Base-by-base conservation (phyloP, 495 filamentous ascomycete species). In the Bryoglossum gracile region DNA sequence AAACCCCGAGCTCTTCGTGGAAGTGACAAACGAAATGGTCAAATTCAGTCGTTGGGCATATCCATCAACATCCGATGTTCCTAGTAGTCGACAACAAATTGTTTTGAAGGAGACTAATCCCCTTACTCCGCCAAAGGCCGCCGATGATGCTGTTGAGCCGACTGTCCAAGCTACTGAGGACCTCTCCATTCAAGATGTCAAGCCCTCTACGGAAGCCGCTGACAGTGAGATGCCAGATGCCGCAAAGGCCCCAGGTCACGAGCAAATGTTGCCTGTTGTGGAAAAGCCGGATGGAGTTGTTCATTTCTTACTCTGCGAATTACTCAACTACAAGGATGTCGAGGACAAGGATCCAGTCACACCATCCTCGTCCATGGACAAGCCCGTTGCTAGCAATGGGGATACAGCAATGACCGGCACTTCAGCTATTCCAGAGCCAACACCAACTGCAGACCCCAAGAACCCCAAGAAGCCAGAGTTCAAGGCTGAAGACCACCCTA, bases 241-340 rank as follows among this genome's bases (percentile, higher is more conserved):
- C 55, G 67, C 75, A 13, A 86, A 85, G 59, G 54, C 70, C 16
- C 67, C 71, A 16, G 52, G 66, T 4, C 36, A 39, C 25, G 89
- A 95, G 52, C 55, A 79, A 38, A 96, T 94, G 61, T 70, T 84
- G 3, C 94, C 94, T 22, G 74, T 91, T 19, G 80, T 97, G 2
- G 90, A 95, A 63, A 85, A 91, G 51, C 87, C 94, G 0, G 94
- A 96, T 65, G 92, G 92, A 4, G 94, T 99, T 11, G 84, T 97
- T 50, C 88, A 95, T 59, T 97, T 94, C 68, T 72, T 99, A 16
- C 79, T 97, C n/a, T 90, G 83, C 36, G 91, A 99, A 61, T 72
- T 99, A 32, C 70, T 97, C 16, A 86, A 89, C 45, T 97, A 95
- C 63, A 83, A 83, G 58, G 89, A 95, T 56, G 87, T 94, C 9